Conservation (phyloP, 805 yeast genomes). For the Metschnikowia similis region DNA sequence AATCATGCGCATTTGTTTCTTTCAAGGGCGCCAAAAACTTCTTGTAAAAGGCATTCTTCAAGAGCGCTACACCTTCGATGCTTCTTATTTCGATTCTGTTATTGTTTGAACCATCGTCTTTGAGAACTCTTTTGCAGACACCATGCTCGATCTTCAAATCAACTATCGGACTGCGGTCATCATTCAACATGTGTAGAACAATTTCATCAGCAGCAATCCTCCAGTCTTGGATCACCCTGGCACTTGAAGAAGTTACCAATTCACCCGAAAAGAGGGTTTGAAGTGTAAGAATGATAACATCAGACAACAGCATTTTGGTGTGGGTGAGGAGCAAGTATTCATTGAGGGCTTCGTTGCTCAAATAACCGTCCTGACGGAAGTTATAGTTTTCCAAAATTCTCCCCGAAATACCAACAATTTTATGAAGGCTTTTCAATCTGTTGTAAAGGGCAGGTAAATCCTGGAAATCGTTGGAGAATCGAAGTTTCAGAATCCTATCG, state of each 20-base stretch:
- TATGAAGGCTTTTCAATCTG: conserved; percentile 48
- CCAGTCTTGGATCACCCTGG: conserved; percentile 30
- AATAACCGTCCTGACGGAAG: conserved; percentile 41
- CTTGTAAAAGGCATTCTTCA: conserved; percentile 29
- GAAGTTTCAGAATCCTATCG: conserved; percentile 60
- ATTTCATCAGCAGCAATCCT: conserved; percentile 36
- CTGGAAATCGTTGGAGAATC: conserved; percentile 66
- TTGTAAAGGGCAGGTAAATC: conserved; percentile 49
- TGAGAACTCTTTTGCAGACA: conserved; percentile 27
- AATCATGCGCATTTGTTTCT: conserved; percentile 9
- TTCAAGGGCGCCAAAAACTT: conserved; percentile 31
- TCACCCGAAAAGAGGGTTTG: conserved; percentile 37
- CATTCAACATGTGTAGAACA: conserved; percentile 37
- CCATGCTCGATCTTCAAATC: conserved; percentile 37
- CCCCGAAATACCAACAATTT: conserved; percentile 39
- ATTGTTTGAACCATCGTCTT: conserved; percentile 39
- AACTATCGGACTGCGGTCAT: conserved; percentile 36
- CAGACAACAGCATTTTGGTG: conserved; percentile 29
- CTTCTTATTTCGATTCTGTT: conserved; percentile 33
- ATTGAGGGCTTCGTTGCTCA: conserved; percentile 47
- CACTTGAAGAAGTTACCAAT: conserved; percentile 11
- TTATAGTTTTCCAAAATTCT: conserved; percentile 44
- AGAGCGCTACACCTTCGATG: conserved; percentile 36
- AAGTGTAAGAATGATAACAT: conserved; percentile 34
- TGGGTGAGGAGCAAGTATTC: conserved; percentile 37